Base-by-base conservation (phyloP, 192 early-diverging fungal genomes). In the Coemansia brasiliensis region DNA sequence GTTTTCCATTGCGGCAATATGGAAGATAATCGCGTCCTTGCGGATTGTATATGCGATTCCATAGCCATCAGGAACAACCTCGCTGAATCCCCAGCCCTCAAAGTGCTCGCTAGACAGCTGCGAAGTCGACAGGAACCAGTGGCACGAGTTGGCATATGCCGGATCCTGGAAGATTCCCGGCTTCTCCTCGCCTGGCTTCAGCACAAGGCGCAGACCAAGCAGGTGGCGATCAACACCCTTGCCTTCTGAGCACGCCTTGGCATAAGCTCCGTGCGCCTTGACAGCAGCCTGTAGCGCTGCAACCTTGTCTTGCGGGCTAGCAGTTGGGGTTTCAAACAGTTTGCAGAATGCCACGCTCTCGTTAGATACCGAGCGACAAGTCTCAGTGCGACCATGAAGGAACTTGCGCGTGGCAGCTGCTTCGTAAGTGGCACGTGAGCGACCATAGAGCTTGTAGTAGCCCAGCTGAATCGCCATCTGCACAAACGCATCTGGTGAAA, bases 401-500 rank as follows among this genome's bases (percentile, higher is more conserved):
- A 91, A 99, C 80, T 90, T 91, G 65, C 92, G 83, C 24, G 92
- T 95, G 82, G 90, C 88, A 26, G 90, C 93, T 57, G 87, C 87
- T 77, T 99, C 96, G 76, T 99, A 99, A 6, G 95, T 97, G 6
- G 95, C 84, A 21, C 83, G 72, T 48, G 69, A 84, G 11, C 69
- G 68, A 25, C 92, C 92, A 60, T 92, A 87, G 72, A 92, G 88
- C 70, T 92, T 91, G 75, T 85, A 94, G 83, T 98, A 96, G 13
- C 92, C 96, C 29, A 97, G 82, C 82, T 99, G 96, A 59, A 97
- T 94, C 46, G 90, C 86, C 94, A 99, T 94, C 65, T 92, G 90
- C 25, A 84, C 83, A 61, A 82, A 93, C 37, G 88, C 88, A 57
- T 93, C 90, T 11, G 90, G 90, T n/a, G 89, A 91, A 57, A 77